Conservation (phyloP, 345 rosid genomes). For the Hibiscus mutabilis region DNA sequence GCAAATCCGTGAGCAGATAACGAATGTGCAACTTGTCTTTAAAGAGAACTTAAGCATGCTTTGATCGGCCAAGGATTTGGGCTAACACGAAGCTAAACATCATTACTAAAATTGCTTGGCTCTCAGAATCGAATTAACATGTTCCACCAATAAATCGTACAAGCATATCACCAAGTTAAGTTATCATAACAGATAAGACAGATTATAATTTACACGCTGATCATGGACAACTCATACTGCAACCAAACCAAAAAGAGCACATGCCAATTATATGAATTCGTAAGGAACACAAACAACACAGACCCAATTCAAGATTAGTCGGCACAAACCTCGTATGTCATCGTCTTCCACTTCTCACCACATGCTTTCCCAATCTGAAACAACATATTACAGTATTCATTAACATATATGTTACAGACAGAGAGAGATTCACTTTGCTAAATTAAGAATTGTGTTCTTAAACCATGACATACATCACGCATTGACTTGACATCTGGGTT, state of each 20-base stretch:
- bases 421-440: not conserved
- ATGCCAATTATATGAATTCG: not conserved
- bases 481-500: slow-evolving; percentile 83
- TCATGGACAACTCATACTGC: not conserved
- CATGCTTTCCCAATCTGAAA: slow-evolving; percentile 88
- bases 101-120: not conserved
- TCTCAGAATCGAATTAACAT: not conserved
- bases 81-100: not conserved
- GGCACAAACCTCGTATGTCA: slow-evolving; percentile 60
- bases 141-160: not conserved
- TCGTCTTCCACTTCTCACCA: slow-evolving; percentile 92
- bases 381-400: slow-evolving; percentile 11
- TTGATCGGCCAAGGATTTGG: not conserved
- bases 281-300: not conserved
- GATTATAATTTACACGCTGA: not conserved
- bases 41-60: not conserved
- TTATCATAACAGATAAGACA: not conserved
- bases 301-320: not conserved
- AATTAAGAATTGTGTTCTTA: not conserved
- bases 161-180: not conserved
- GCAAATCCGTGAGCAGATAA: not conserved
- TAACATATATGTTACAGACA: not conserved
- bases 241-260: not conserved
- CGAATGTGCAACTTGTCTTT: not conserved
- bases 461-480: slow-evolving; percentile 62